Conservation (phyloP, 306 rosid species). For the Spatholobus suberectus region DNA sequence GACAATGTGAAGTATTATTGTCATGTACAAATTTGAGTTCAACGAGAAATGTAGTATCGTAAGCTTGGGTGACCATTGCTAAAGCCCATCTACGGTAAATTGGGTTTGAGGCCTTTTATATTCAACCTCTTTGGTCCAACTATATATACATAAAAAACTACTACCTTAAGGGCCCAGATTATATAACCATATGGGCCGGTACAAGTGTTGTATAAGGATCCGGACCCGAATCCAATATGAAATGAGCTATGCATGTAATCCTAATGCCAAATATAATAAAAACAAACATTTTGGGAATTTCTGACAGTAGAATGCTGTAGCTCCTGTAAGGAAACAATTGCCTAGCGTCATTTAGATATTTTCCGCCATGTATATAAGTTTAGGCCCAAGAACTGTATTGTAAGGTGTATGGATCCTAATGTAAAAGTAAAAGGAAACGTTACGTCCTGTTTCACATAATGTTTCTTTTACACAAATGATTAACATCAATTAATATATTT, state of each 20-base stretch:
- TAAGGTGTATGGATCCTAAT: too few species aligned
- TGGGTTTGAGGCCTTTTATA: not conserved
- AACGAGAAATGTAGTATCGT: not conserved
- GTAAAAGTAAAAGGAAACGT: too few species aligned
- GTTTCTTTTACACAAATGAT: too few species aligned
- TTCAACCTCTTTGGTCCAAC: not conserved
- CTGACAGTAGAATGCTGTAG: not conserved
- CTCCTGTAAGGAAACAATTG: too few species aligned
- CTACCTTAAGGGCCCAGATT: not conserved
- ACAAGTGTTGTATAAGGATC: not conserved
- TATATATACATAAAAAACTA: not conserved
- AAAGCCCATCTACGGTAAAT: not conserved
- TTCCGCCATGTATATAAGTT: too few species aligned
- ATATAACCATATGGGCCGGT: not conserved
- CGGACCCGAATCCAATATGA: not conserved
- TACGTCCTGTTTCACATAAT: not conserved
- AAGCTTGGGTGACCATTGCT: not conserved
- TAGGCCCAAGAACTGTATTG: too few species aligned
- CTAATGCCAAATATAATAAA: not conserved
- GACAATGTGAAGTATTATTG: slow-evolving; percentile 6
- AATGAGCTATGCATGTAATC: not conserved
- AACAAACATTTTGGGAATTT: not conserved
- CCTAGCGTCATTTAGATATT: too few species aligned
- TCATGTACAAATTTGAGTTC: not conserved
- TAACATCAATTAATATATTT: too few species aligned